Percentiles rank a stretch among this genome's conserved stretches.
Evolutionary conservation across 2,329 filamentous ascomycete genomes (phyloP).

Genomic region (Arthrinium puccinioides): DNA sequence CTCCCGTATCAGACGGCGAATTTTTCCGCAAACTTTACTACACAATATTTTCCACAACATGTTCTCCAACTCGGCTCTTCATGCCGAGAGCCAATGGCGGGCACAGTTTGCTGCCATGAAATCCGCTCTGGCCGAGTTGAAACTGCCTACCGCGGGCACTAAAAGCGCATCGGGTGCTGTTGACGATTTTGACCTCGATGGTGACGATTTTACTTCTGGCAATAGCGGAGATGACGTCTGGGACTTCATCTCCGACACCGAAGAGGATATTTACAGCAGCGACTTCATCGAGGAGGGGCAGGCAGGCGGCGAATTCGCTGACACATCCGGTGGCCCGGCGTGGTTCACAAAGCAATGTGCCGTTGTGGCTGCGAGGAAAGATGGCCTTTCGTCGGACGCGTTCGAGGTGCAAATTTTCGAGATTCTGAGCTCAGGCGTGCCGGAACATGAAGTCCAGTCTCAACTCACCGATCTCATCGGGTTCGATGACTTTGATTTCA

Average conservation of each 20-base stretch:
- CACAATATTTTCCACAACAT: no score
- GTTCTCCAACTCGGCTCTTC: no score
- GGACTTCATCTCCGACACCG: slow-evolving; percentile 79
- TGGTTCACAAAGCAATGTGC: slow-evolving; percentile 71
- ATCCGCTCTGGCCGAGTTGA: slow-evolving; percentile 69
- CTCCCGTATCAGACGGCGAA: no score
- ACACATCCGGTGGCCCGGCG: slow-evolving; percentile 41
- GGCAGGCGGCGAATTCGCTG: slow-evolving; percentile 18
- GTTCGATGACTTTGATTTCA: slow-evolving; percentile 87
- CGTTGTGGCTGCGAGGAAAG: slow-evolving; percentile 55
- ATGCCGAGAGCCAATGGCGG: slow-evolving; percentile 64
- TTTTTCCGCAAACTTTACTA: no score
- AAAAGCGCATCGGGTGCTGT: slow-evolving; percentile 41
- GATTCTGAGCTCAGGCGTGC: slow-evolving; percentile 57
- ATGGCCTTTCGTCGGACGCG: slow-evolving; percentile 60
- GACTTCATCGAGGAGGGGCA: slow-evolving; percentile 55
- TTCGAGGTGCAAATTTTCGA: slow-evolving; percentile 72
- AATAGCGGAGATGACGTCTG: slow-evolving; percentile 76
- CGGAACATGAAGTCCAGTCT: slow-evolving; percentile 86
- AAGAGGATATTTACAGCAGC: slow-evolving; percentile 57
- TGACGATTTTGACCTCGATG: slow-evolving; percentile 59
- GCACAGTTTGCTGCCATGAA: slow-evolving; percentile 81
- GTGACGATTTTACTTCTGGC: slow-evolving; percentile 46
- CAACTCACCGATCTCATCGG: slow-evolving; percentile 83
- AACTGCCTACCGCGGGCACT: slow-evolving; percentile 32